Evolutionary conservation across 2,329 filamentous ascomycete species (phyloP).

Genomic region (Aspergillus hiratsukae): DNA sequence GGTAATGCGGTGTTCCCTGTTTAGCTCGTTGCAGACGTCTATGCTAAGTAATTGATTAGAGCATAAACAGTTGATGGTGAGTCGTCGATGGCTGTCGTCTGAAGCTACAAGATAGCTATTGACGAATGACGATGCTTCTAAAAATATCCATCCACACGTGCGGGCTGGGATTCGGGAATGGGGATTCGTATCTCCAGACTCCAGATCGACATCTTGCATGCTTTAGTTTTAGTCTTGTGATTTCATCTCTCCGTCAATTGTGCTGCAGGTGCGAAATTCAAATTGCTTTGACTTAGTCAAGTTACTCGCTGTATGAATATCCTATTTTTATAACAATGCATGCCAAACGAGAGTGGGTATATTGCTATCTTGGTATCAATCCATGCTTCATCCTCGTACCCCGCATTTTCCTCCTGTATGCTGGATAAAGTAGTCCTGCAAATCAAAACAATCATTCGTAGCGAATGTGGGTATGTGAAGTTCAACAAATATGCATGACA

Average conservation of each 20-base stretch:
- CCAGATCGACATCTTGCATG: background rate
- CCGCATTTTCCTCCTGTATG: background rate
- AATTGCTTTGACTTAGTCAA: background rate
- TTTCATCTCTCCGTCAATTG: background rate
- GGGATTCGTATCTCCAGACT: background rate
- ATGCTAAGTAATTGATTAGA: too few species aligned
- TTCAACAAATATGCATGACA: background rate
- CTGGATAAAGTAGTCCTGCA: background rate
- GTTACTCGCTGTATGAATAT: background rate
- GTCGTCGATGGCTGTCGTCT: too few species aligned
- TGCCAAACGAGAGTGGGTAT: background rate
- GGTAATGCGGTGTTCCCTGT: background rate
- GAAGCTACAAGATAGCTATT: too few species aligned
- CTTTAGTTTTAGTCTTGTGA: background rate
- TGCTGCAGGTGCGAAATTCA: background rate
- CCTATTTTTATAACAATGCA: background rate
- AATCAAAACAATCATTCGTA: background rate
- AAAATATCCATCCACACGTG: background rate
- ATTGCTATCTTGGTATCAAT: background rate
- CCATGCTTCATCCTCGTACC: background rate
- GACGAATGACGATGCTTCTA: background rate
- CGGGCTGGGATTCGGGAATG: background rate
- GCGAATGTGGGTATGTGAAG: background rate
- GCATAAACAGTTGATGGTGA: too few species aligned
- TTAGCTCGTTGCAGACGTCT: too few species aligned